These are phyloP conservation scores for Gastrodia elata DNA, from an alignment of 106 monocot genomes.

Conservation along the genomic window DNA sequence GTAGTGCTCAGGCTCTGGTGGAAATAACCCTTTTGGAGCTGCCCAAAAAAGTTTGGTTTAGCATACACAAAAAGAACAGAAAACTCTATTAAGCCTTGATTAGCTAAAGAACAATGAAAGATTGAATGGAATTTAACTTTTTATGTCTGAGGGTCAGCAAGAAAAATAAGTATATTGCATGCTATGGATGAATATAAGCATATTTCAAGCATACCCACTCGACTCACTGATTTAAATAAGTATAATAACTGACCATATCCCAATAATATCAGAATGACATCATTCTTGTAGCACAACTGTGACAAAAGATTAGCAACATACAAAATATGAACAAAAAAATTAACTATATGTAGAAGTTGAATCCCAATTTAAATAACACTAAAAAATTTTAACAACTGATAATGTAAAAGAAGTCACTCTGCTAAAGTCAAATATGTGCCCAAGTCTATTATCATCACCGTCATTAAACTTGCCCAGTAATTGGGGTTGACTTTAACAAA, in stretches of 20 bases:
- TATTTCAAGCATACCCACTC: not conserved
- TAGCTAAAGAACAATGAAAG: not conserved
- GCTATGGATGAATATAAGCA: not conserved
- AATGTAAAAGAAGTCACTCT: too few relatives aligned
- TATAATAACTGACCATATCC: not conserved
- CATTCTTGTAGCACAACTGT: not conserved
- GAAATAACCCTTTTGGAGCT: slow-evolving; percentile 98
- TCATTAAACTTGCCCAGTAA: not conserved
- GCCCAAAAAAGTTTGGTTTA: slow-evolving; percentile 3
- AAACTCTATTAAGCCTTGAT: not conserved
- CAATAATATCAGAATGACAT: not conserved
- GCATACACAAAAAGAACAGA: not conserved
- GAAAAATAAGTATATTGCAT: not conserved
- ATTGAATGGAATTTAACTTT: not conserved
- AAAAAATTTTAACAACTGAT: not conserved
- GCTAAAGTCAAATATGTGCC: not conserved
- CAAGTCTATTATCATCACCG: not conserved
- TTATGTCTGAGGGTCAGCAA: not conserved
- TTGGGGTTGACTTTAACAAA: not conserved
- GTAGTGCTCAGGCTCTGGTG: slow-evolving; percentile 87
- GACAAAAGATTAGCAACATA: not conserved
- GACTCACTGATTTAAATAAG: not conserved
- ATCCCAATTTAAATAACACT: not conserved
- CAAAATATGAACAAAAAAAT: not conserved
- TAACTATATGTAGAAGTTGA: not conserved